Evolutionary conservation across 148 eudicot genomes (phyloP), one percentile per base, ranked within the genome.

Genomic region (Spergularia bocconei): DNA sequence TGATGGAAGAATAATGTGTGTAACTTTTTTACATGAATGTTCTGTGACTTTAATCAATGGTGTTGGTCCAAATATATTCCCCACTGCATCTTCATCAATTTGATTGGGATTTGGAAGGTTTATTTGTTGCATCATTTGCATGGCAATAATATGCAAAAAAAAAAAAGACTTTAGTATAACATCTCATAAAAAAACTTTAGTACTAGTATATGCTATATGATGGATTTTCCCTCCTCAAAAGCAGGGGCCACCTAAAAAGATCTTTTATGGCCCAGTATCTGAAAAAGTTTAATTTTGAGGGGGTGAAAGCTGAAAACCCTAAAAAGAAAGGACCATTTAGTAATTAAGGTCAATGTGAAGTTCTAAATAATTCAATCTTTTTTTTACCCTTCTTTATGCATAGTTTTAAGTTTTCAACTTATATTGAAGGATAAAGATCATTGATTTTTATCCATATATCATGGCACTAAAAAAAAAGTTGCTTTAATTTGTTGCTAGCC

Each of bases 231-330:
- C 67, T 76, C 71, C 62, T 80, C 67, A 75, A 80, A 75, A 75
- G 75, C 50, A 80, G 71, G 75, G 70, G 51, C 66, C 82, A 79
- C 70, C 70, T 29, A 25, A 11, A 41, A 75, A 75, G 67, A 64
- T 80, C 51, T 75, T 75, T 67, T 14, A n/a, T 74, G 78, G 70
- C 82, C 82, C 78, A 74, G 73, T 60, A 79, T 79, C 70, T 79
- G 52, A 3, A 48, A 76, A 71, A 76, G 70, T n/a, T 44, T 54
- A 25, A 52, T 67, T 39, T 47, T 33, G 59, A 51, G 23, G 63
- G 72, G 62, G 70, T 69, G 75, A 76, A 80, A 75, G 83, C 79
- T 80, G 79, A 80, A 63, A 15, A 41, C 73, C 17, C 51, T 14
- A 3, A 69, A 69, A 69, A 53, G 57, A 68, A 70, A 79, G 71